A percentile compares a stretch with the other conserved stretches of the same genome.
phyloP scores from a whole-genome alignment of 2,329 filamentous ascomycete genomes.

The Diaporthe sp. region DNA sequence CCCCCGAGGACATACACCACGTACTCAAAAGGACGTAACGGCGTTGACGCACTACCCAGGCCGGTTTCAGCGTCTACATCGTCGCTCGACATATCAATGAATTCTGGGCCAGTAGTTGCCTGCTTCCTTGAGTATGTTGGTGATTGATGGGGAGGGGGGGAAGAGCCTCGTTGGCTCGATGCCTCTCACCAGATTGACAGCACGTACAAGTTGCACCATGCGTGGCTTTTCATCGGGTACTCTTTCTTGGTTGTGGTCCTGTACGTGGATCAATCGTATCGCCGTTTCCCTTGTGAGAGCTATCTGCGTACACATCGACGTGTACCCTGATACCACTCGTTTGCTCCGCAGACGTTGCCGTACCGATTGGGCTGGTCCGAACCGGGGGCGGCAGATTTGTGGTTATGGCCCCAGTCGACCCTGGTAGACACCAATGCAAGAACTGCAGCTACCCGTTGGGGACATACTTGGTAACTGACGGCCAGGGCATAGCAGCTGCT shows the following conservation, averaged over 20 bases:
- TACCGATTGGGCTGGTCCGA: slow-evolving; percentile 22
- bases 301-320: not conserved
- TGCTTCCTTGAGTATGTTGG: not conserved
- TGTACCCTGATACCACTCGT: slow-evolving; percentile 21
- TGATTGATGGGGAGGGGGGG: not conserved
- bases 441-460: slow-evolving; percentile 37
- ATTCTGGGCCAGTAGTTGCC: slow-evolving; percentile 2
- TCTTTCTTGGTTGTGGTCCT: slow-evolving; percentile 6
- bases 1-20: not conserved
- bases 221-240: slow-evolving; percentile 23
- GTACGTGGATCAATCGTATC: slow-evolving; percentile 7
- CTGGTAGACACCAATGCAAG: slow-evolving; percentile 32
- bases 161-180: not conserved
- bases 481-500: slow-evolving; percentile 13
- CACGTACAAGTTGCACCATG: slow-evolving; percentile 16
- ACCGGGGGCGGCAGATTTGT: slow-evolving; percentile 18
- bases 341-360: slow-evolving; percentile 1
- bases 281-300: slow-evolving; percentile 17
- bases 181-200: slow-evolving; percentile 23
- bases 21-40: not conserved
- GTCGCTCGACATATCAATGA: not conserved
- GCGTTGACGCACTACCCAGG: not conserved
- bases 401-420: slow-evolving; percentile 24
- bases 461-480: slow-evolving; percentile 20
- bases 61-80: slow-evolving; percentile 19